These are phyloP conservation scores for Clathrospora elynae DNA, from an alignment of 2,329 filamentous ascomycete genomes.

Conservation along the genomic window DNA sequence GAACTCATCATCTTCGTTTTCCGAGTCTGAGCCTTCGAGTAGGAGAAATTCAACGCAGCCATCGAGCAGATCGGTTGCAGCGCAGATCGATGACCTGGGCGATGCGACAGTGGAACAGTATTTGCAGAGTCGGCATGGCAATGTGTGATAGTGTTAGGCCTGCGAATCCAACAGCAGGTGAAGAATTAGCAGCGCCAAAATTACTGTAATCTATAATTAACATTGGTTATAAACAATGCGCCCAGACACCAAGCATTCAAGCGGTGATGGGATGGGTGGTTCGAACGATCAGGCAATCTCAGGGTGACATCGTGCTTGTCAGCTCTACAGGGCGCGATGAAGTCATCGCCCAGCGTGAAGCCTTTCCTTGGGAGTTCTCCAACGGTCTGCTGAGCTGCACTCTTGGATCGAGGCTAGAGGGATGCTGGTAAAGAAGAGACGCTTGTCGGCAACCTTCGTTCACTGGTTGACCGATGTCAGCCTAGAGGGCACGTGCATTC, in stretches of 20 bases:
- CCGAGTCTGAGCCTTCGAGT: constrained; percentile 9
- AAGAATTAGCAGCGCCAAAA: no score
- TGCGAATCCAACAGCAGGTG: background rate
- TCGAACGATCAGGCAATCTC: constrained; percentile 18
- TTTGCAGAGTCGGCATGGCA: constrained; percentile 27
- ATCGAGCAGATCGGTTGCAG: constrained; percentile 16
- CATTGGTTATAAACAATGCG: constrained; percentile 57
- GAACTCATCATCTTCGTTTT: constrained; percentile 29
- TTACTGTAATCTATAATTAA: constrained; percentile 14
- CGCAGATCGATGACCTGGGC: constrained; percentile 33
- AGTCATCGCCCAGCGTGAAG: no score
- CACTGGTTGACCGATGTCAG: no score
- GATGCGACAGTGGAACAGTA: constrained; percentile 30
- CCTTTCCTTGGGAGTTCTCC: no score
- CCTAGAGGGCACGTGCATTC: constrained; percentile 15
- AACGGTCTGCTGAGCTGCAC: no score
- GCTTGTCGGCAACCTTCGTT: no score
- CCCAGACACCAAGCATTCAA: constrained; percentile 69
- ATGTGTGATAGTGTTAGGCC: background rate
- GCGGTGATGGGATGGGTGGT: constrained; percentile 55
- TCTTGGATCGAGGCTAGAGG: no score
- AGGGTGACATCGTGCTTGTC: constrained; percentile 1
- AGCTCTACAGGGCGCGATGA: background rate
- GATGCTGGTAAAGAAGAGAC: no score
- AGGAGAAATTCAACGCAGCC: constrained; percentile 6